Percentiles rank a stretch among this genome's conserved stretches.
Conservation (phyloP, 2,329 filamentous ascomycete species). For the Botryotinia globosa region DNA sequence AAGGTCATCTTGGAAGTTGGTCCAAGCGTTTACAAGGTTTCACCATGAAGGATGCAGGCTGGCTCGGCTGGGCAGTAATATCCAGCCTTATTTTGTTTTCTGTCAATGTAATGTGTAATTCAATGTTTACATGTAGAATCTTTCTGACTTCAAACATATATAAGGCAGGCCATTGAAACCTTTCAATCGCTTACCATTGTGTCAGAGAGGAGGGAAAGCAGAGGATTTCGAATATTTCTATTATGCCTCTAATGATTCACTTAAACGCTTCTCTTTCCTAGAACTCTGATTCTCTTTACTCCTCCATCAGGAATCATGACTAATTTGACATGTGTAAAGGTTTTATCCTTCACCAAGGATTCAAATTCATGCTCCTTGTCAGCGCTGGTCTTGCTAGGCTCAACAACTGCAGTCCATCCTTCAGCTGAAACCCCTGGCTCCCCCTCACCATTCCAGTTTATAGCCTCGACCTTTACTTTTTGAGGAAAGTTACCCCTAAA, state of each 20-base stretch:
- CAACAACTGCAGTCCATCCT: conserved; percentile 65
- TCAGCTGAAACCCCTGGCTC: conserved; percentile 56
- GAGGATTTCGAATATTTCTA: not conserved
- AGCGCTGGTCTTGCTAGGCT: conserved; percentile 65
- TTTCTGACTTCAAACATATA: not conserved
- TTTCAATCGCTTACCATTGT: no score
- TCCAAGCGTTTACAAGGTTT: conserved; percentile 18
- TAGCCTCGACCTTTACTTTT: conserved; percentile 64
- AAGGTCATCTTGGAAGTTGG: conserved; percentile 1
- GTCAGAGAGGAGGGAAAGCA: no score
- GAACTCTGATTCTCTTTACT: conserved; percentile 80
- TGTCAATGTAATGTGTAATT: not conserved
- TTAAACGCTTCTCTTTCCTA: conserved; percentile 54
- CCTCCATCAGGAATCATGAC: conserved; percentile 87
- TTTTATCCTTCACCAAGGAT: conserved; percentile 52
- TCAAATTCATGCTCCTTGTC: conserved; percentile 70
- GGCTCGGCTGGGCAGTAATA: not conserved
- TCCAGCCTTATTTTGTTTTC: conserved; percentile 13
- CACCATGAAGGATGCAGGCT: not conserved
- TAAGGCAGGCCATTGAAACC: no score
- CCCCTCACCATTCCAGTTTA: conserved; percentile 52
- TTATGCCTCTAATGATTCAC: not conserved
- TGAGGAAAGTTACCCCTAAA: conserved; percentile 84
- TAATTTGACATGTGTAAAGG: conserved; percentile 81
- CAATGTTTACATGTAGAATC: not conserved